Evolutionary conservation across 192 early-diverging fungal genomes (phyloP).

Genomic region (Dissophora globulifera): DNA sequence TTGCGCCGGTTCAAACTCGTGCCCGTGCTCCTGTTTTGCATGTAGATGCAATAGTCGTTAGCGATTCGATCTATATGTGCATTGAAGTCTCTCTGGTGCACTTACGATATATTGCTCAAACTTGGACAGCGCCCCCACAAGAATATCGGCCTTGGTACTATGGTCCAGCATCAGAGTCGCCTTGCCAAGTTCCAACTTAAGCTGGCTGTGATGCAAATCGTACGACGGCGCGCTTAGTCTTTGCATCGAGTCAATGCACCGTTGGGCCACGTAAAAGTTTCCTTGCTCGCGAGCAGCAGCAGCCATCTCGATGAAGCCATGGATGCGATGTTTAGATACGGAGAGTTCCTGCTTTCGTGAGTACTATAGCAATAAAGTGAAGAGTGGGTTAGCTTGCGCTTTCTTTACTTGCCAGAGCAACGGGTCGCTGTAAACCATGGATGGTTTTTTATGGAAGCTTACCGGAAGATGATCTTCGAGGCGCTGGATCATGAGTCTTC

Average conservation of each 20-base stretch:
- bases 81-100: not conserved
- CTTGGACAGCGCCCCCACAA: conserved; percentile 16
- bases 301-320: conserved; percentile 55
- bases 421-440: too few relatives aligned
- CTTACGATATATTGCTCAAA: conserved; percentile 38
- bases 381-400: not conserved
- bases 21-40: conserved; percentile 1
- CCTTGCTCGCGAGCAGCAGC: conserved; percentile 70
- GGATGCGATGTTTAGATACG: conserved; percentile 29
- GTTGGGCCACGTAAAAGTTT: conserved; percentile 65
- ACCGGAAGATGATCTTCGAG: conserved; percentile 32
- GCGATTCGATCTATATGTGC: too few relatives aligned
- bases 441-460: too few relatives aligned
- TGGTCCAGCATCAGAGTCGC: conserved; percentile 12
- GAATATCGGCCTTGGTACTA: conserved; percentile 8
- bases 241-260: conserved; percentile 54
- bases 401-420: too few relatives aligned
- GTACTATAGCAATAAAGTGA: conserved; percentile 13
- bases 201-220: conserved; percentile 32
- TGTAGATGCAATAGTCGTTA: too few relatives aligned
- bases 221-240: conserved; percentile 29
- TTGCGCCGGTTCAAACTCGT: not conserved
- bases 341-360: conserved; percentile 19
- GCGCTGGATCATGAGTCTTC: conserved; percentile 59
- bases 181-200: conserved; percentile 37